phyloP scores from a whole-genome alignment of 257 asterid species.

The Lithospermum erythrorhizon region DNA sequence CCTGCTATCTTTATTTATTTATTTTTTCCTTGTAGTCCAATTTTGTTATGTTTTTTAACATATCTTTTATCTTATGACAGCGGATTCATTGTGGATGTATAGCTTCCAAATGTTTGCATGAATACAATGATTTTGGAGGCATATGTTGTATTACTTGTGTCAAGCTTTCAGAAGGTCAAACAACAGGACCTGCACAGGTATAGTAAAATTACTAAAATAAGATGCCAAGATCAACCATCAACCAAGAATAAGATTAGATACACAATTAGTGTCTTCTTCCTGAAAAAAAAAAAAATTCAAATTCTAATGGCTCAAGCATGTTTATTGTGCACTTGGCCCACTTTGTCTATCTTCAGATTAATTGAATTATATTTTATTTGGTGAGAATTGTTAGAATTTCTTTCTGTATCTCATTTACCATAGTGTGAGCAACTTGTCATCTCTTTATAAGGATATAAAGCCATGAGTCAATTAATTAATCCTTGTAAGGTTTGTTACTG shows the following conservation, averaged over 20 bases:
- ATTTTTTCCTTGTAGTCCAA: not conserved
- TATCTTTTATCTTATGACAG: constrained; percentile 28
- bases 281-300: no score
- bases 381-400: not conserved
- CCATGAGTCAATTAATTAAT: no score
- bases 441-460: not conserved
- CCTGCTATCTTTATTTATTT: constrained; percentile 2
- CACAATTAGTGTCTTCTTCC: no score
- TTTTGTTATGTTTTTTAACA: constrained; percentile 6
- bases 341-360: no score
- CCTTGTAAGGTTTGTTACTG: no score
- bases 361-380: no score
- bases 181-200: constrained; percentile 47
- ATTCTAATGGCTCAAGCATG: no score
- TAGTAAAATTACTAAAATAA: not conserved
- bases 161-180: constrained; percentile 43
- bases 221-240: not conserved
- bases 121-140: constrained; percentile 84
- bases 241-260: no score
- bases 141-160: constrained; percentile 59
- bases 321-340: no score
- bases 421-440: not conserved
- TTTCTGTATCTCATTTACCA: not conserved
- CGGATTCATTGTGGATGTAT: constrained; percentile 83
- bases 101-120: constrained; percentile 63